Evolutionary conservation across 352 stramenopile species (phyloP).

Genomic region (Globisporangium paroecandrum): DNA sequence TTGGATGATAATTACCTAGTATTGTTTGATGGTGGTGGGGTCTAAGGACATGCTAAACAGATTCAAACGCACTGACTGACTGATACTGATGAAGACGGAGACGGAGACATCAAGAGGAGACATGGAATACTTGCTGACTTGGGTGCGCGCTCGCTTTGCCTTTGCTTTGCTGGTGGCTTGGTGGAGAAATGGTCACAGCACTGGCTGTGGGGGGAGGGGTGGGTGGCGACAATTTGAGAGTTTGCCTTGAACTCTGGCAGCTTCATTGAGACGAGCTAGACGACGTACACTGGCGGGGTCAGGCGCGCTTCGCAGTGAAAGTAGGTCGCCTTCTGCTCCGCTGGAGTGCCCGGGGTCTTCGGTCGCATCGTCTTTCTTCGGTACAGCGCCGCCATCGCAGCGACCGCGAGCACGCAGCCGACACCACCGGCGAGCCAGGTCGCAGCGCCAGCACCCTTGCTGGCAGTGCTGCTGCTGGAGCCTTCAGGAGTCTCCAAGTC

Average conservation of each 20-base stretch:
- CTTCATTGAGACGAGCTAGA: neutral
- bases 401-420: conserved; percentile 23
- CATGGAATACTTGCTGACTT: neutral
- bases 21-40: neutral
- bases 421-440: conserved; percentile 18
- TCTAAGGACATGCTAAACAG: neutral
- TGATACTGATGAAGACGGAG: neutral
- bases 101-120: neutral
- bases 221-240: neutral
- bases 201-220: conserved; percentile 4
- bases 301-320: conserved; percentile 35
- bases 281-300: conserved; percentile 24
- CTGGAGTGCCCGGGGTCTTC: conserved; percentile 30
- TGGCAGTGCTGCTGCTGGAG: neutral
- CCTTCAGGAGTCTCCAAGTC: neutral
- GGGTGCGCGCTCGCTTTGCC: neutral
- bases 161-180: neutral
- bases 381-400: conserved; percentile 17
- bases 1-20: too few species aligned
- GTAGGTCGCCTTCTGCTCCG: conserved; percentile 29
- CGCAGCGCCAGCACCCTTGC: conserved; percentile 13
- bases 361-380: conserved; percentile 20
- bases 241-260: neutral
- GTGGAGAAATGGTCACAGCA: conserved; percentile 13
- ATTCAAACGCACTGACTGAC: neutral